phyloP scores from a whole-genome alignment of 2,329 filamentous ascomycete genomes.

The Atkinsonella texensis region DNA sequence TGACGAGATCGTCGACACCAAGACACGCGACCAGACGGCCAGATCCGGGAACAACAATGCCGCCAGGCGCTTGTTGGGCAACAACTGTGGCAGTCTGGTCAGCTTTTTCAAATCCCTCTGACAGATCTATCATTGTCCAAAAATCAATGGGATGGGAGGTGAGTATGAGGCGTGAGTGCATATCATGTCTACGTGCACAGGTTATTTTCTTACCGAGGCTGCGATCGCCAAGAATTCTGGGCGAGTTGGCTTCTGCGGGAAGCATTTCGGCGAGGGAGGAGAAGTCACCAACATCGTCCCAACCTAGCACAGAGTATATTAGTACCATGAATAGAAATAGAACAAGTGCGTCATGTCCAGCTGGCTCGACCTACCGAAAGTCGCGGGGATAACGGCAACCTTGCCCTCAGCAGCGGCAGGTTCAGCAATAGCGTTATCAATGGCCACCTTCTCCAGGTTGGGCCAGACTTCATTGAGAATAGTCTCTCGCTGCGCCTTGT shows the following conservation, averaged over 20 bases:
- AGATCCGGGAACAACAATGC: constrained; percentile 15
- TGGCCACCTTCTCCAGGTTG: constrained; percentile 14
- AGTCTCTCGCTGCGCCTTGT: constrained; percentile 11
- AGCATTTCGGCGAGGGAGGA: constrained; percentile 16
- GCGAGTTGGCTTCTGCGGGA: constrained; percentile 14
- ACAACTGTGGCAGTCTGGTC: constrained; percentile 9
- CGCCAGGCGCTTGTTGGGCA: constrained; percentile 14
- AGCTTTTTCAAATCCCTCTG: background rate
- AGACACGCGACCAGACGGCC: constrained; percentile 15
- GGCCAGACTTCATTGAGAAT: constrained; percentile 15
- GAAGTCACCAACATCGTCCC: constrained; percentile 17
- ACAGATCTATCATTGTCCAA: background rate
- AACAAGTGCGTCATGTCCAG: no score
- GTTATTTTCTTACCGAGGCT: constrained; percentile 10
- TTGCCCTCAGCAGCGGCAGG: constrained; percentile 15
- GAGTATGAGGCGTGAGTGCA: no score
- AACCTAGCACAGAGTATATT: constrained; percentile 8
- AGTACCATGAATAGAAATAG: background rate
- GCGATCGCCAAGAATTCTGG: constrained; percentile 13
- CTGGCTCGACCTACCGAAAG: constrained; percentile 10
- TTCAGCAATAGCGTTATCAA: constrained; percentile 17
- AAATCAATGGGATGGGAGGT: background rate
- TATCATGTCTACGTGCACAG: no score
- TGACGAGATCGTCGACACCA: constrained; percentile 16
- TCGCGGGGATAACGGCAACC: constrained; percentile 16